phyloP scores from a whole-genome alignment of 371 early-diverging fungal species.

The Capillidium heterosporum region DNA sequence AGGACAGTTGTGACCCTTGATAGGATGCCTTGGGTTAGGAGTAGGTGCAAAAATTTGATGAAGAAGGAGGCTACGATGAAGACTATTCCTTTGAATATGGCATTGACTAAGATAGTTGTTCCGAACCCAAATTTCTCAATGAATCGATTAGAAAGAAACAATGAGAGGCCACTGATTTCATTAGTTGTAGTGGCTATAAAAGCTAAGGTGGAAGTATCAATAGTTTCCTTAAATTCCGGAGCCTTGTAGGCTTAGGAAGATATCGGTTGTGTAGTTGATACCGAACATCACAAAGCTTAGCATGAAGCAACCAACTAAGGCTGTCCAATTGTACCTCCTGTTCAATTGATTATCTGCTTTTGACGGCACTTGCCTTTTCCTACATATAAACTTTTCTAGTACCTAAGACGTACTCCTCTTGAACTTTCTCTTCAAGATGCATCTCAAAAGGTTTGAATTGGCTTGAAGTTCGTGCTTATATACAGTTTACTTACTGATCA shows the following conservation, averaged over 20 bases:
- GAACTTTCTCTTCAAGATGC: no score
- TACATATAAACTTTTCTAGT: no score
- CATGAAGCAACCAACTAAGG: slow-evolving; percentile 28
- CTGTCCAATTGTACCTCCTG: slow-evolving; percentile 37
- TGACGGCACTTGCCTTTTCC: no score
- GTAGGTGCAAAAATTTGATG: slow-evolving; percentile 25
- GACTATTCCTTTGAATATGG: slow-evolving; percentile 18
- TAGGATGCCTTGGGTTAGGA: slow-evolving; percentile 25
- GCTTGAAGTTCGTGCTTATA: no score
- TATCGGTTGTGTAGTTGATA: slow-evolving; percentile 20
- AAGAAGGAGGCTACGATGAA: slow-evolving; percentile 13
- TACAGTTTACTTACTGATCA: no score
- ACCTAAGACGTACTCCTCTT: no score
- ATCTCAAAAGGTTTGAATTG: no score
- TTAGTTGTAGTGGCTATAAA: slow-evolving; percentile 24
- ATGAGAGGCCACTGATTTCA: slow-evolving; percentile 16
- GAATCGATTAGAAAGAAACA: slow-evolving; percentile 1
- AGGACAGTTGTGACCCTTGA: slow-evolving; percentile 28
- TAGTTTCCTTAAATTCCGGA: slow-evolving; percentile 12
- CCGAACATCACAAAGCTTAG: slow-evolving; percentile 33
- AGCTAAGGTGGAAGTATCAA: slow-evolving; percentile 17
- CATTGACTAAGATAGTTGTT: slow-evolving; percentile 7
- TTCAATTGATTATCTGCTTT: no score
- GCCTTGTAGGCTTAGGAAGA: slow-evolving; percentile 21
- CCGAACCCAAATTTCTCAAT: background rate